Evolutionary conservation across 2,329 filamentous ascomycete species (phyloP), one percentile per base, ranked within the genome.

Genomic region (Sclerotinia nivalis): DNA sequence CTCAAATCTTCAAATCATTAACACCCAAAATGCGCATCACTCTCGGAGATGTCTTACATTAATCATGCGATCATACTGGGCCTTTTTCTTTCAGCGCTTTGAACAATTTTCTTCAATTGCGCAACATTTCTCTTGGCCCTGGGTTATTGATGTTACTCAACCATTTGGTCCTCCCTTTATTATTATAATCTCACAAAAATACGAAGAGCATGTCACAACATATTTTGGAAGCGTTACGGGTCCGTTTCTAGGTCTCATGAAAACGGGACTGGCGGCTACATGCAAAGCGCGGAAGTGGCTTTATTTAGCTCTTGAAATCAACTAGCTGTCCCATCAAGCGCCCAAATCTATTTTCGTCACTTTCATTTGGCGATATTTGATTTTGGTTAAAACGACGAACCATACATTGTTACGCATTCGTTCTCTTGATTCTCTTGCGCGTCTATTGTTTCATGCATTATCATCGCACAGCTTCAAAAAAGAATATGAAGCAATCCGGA

Each of bases 31-130:
- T 58, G 52, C 43, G 25, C 52, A 59, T 67, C 31, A 54, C 55
- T 64, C n/a, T 45, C 47, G 37, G 9, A 20, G 34, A 55, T 69
- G 67, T 69, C 67, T 69, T 69, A 69, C 58, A 64, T 69, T 37
- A 28, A 69, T 56, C 67, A 69, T 65, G 67, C 67, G 58, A 58
- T 9, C 66, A 62, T 54, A 43, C 66, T 58, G 66, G 58, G 25
- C 58, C 25, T 54, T 43, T 43, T 18, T 43, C 40, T 34, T 56
- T 47, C 64, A 66, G 25, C 50, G n/a, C 50, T 66, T 56, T 43
- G 43, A 22, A 64, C 13, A 55, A 47, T 64, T 56, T 45, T 25
- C 49, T 40, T 40, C 31, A 20, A 31, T 40, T 28, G 47, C 15
- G 60, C 28, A 45, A 52, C 3, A 68, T n/a, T 25, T 37, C 37